Evolutionary conservation across 371 early-diverging fungal species (phyloP).

Genomic region (Capillidium heterosporum): DNA sequence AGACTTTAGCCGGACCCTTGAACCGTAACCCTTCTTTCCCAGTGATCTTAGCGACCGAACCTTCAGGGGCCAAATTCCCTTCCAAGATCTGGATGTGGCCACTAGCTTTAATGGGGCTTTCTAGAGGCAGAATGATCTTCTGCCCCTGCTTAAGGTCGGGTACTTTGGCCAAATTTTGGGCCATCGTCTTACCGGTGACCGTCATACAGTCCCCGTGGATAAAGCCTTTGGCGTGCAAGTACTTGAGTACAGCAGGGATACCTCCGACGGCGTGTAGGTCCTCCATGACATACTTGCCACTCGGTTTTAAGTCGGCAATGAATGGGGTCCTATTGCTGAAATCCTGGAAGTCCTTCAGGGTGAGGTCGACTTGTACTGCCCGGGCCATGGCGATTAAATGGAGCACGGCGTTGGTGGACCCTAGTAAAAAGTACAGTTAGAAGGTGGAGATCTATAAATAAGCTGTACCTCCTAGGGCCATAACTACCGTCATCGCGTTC

Average conservation of each 20-base stretch:
- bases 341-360: slow-evolving; percentile 80
- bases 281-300: slow-evolving; percentile 90
- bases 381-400: slow-evolving; percentile 89
- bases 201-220: slow-evolving; percentile 77
- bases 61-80: slow-evolving; percentile 92
- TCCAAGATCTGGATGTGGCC: slow-evolving; percentile 86
- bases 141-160: slow-evolving; percentile 57
- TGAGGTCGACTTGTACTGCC: slow-evolving; percentile 55
- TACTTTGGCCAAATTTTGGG: slow-evolving; percentile 60
- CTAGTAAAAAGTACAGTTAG: slow-evolving; percentile 10
- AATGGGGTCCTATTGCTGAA: slow-evolving; percentile 78
- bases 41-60: slow-evolving; percentile 96
- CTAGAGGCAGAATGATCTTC: slow-evolving; percentile 69
- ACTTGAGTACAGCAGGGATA: slow-evolving; percentile 77
- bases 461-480: slow-evolving; percentile 67
- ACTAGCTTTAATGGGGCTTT: slow-evolving; percentile 72
- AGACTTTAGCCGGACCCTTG: slow-evolving; percentile 71
- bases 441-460: not conserved
- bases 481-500: slow-evolving; percentile 79
- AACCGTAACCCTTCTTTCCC: slow-evolving; percentile 91
- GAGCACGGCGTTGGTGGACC: slow-evolving; percentile 92
- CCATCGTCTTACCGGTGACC: slow-evolving; percentile 84
- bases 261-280: slow-evolving; percentile 81
- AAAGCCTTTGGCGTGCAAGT: slow-evolving; percentile 53
- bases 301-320: slow-evolving; percentile 92